phyloP scores from a whole-genome alignment of 2,329 filamentous ascomycete genomes.

The Pseudomassariella vexata region DNA sequence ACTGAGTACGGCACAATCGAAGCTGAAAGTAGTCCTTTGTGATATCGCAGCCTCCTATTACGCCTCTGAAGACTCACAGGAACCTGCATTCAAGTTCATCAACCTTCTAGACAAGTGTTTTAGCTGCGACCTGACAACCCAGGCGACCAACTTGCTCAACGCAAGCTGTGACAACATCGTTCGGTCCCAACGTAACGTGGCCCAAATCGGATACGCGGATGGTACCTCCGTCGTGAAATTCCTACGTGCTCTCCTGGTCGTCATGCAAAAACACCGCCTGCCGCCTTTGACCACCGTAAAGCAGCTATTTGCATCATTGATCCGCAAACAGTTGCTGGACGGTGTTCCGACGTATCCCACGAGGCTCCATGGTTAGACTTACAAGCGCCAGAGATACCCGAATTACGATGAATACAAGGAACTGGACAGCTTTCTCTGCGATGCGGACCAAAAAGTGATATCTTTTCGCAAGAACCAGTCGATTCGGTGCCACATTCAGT shows the following conservation, averaged over 20 bases:
- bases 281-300: not conserved
- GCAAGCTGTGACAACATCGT: not conserved
- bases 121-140: not conserved
- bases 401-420: no score
- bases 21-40: not conserved
- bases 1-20: not conserved
- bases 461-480: no score
- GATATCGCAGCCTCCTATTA: not conserved
- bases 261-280: not conserved
- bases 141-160: not conserved
- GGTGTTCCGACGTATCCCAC: not conserved
- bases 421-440: no score
- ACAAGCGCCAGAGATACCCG: not conserved
- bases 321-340: not conserved
- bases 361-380: not conserved
- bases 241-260: not conserved
- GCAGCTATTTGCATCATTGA: not conserved
- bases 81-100: not conserved
- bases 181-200: no score
- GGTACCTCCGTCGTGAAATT: not conserved
- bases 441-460: no score
- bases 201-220: not conserved
- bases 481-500: no score
- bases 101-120: conserved; percentile 1
- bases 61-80: not conserved